Evolutionary conservation across 345 rosid genomes (phyloP).

Genomic region (Lenwebbia sp.): DNA sequence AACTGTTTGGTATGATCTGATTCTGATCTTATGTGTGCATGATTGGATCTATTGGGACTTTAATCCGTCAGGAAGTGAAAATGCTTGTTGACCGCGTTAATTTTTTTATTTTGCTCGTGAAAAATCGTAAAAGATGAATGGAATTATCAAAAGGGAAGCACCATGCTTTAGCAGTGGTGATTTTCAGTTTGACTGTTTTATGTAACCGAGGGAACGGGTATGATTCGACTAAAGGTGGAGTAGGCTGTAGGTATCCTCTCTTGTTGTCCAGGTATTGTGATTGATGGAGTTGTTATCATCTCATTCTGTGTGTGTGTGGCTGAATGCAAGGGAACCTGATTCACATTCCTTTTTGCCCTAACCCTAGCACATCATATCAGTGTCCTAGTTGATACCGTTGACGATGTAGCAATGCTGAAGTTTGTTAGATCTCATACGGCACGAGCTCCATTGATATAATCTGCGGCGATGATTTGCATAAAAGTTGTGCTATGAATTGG

Average conservation of each 20-base stretch:
- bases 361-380: neutral
- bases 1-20: neutral
- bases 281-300: no score
- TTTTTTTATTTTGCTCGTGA: neutral
- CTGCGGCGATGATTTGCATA: neutral
- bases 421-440: neutral
- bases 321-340: no score
- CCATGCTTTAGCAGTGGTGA: neutral
- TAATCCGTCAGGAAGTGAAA: neutral
- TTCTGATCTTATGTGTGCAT: rapidly evolving
- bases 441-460: neutral
- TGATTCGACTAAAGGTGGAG: neutral
- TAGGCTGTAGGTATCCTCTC: neutral
- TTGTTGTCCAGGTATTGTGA: no score
- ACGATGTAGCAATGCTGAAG: neutral
- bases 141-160: neutral
- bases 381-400: neutral
- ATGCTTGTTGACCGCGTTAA: neutral
- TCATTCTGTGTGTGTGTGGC: no score
- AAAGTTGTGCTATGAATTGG: neutral
- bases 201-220: neutral
- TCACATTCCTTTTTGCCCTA: no score
- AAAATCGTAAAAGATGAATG: neutral
- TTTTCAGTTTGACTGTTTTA: neutral
- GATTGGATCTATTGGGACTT: neutral